These are phyloP conservation scores for Malus sieversii DNA, from an alignment of 306 rosid genomes.

Conservation along the genomic window DNA sequence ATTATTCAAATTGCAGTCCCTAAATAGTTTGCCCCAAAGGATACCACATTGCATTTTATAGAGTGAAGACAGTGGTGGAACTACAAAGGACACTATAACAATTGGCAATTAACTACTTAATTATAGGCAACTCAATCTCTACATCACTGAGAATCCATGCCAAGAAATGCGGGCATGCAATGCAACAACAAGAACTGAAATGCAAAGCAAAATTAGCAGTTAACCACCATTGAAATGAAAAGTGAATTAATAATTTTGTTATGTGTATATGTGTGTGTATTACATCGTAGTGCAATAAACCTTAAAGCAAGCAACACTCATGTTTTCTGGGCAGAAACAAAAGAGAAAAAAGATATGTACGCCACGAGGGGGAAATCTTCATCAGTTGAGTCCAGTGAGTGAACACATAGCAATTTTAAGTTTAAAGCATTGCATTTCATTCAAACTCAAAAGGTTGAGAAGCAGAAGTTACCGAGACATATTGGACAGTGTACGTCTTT, in stretches of 20 bases:
- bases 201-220: not conserved
- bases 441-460: conserved; percentile 7
- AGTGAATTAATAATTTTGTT: not conserved
- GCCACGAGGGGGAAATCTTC: not conserved
- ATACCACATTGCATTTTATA: not conserved
- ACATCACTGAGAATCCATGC: not conserved
- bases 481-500: conserved; percentile 95
- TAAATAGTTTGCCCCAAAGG: not conserved
- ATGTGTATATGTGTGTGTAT: not conserved
- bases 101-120: not conserved
- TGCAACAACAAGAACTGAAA: not conserved
- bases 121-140: not conserved
- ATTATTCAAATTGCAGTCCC: not conserved
- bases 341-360: not conserved
- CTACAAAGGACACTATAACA: not conserved
- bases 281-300: not conserved
- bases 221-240: not conserved
- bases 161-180: not conserved
- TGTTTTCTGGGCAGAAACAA: not conserved
- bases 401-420: not conserved
- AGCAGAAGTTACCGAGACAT: conserved; percentile 72
- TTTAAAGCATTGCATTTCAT: not conserved
- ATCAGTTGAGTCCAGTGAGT: not conserved
- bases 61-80: not conserved
- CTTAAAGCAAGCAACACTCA: not conserved